Percentiles rank a stretch among this genome's conserved stretches.
These are phyloP conservation scores for Rhodotorula diobovata DNA, from an alignment of 768 basidiomycete genomes.

Conservation along the genomic window DNA sequence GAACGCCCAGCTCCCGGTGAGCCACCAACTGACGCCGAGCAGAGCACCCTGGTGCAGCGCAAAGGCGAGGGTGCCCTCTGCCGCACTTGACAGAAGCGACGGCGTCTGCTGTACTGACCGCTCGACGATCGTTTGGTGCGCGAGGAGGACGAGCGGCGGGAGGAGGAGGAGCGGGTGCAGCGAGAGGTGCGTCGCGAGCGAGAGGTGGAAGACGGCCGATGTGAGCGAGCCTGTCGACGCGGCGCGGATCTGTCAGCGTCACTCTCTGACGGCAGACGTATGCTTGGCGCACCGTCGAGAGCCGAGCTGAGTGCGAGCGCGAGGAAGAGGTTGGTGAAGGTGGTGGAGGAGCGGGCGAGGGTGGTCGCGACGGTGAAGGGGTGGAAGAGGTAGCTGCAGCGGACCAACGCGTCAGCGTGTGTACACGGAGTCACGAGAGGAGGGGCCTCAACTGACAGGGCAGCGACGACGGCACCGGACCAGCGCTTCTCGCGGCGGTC, in stretches of 20 bases:
- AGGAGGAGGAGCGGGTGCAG: slow-evolving; percentile 67
- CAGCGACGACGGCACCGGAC: slow-evolving; percentile 61
- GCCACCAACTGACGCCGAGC: slow-evolving; percentile 8
- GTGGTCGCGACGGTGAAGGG: slow-evolving; percentile 79
- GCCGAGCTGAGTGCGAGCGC: slow-evolving; percentile 49
- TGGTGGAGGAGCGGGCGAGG: slow-evolving; percentile 74
- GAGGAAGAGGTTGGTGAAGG: slow-evolving; percentile 70
- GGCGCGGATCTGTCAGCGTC: not conserved
- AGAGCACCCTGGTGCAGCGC: slow-evolving; percentile 52
- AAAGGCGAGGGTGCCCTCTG: slow-evolving; percentile 54
- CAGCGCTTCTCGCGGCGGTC: slow-evolving; percentile 48
- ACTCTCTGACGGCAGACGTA: not conserved
- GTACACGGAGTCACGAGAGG: not conserved
- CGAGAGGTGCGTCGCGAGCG: slow-evolving; percentile 67
- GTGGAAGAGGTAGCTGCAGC: slow-evolving; percentile 73
- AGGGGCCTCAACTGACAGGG: slow-evolving; percentile 55
- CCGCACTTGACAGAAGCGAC: not conserved
- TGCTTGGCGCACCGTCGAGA: not conserved
- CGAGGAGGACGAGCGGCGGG: slow-evolving; percentile 62
- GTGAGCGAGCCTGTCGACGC: slow-evolving; percentile 56
- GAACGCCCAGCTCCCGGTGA: slow-evolving; percentile 39
- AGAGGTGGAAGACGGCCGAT: slow-evolving; percentile 61
- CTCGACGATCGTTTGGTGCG: slow-evolving; percentile 50
- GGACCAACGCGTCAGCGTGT: slow-evolving; percentile 25
- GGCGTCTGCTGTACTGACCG: not conserved